These are phyloP conservation scores for Schizothecium vesticola DNA, from an alignment of 495 filamentous ascomycete species.

Conservation along the genomic window DNA sequence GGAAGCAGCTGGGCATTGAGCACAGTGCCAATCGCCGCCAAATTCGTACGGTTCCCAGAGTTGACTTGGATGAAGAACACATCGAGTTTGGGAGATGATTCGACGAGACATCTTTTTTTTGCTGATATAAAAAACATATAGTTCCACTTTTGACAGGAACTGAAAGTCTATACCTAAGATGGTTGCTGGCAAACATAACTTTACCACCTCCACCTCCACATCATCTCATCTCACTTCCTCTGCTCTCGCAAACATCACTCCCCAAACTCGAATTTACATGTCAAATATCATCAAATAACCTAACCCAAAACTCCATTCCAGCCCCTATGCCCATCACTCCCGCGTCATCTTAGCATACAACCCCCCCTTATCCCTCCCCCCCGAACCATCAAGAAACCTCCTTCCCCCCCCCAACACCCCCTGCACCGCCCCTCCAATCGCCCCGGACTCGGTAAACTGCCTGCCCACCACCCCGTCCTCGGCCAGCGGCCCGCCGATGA, in stretches of 20 bases:
- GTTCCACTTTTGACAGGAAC: conserved; percentile 10
- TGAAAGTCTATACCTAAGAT: neutral
- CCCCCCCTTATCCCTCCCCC: too few species aligned
- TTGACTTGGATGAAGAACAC: neutral
- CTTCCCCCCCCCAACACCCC: conserved; percentile 25
- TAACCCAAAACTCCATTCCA: too few species aligned
- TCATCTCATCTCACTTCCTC: too few species aligned
- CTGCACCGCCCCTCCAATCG: conserved; percentile 44
- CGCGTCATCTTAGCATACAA: too few species aligned
- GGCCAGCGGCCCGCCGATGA: conserved; percentile 49
- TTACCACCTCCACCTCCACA: too few species aligned
- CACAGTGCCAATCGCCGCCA: neutral
- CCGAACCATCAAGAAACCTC: too few species aligned
- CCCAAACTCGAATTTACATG: too few species aligned
- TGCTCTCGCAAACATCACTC: too few species aligned
- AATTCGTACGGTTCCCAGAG: neutral
- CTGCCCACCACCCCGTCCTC: conserved; percentile 44
- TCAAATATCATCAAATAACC: too few species aligned
- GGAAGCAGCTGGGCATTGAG: neutral
- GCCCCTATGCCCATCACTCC: too few species aligned
- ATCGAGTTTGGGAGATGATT: neutral
- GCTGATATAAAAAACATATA: too few species aligned
- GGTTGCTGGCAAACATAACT: neutral
- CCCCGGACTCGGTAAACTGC: conserved; percentile 45
- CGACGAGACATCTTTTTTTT: conserved; percentile 16